These are phyloP conservation scores for Claviceps africana DNA, from an alignment of 2,329 filamentous ascomycete genomes.

Conservation along the genomic window DNA sequence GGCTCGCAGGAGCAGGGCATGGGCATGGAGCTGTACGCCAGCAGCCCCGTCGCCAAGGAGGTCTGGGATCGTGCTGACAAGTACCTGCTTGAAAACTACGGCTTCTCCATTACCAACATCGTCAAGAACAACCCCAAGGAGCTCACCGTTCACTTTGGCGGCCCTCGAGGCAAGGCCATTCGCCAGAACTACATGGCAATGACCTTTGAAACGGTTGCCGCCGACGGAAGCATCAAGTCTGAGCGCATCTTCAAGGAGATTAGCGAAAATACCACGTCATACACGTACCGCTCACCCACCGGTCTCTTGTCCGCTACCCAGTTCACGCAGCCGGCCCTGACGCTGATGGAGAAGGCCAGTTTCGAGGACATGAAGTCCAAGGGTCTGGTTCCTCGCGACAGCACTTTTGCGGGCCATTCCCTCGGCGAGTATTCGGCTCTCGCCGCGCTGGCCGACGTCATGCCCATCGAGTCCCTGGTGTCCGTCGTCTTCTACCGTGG, in stretches of 20 bases:
- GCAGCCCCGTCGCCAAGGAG: slow-evolving; percentile 85
- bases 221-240: slow-evolving; percentile 87
- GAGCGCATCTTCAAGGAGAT: slow-evolving; percentile 99
- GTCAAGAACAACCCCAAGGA: slow-evolving; percentile 99
- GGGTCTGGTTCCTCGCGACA: slow-evolving; percentile 88
- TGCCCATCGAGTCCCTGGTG: slow-evolving; percentile 98
- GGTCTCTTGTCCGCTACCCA: slow-evolving; percentile 93
- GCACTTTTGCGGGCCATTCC: slow-evolving; percentile 94
- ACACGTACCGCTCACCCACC: slow-evolving; percentile 92
- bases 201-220: slow-evolving; percentile 95
- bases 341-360: slow-evolving; percentile 98
- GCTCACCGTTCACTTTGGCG: slow-evolving; percentile 95
- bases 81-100: slow-evolving; percentile 97
- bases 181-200: slow-evolving; percentile 99
- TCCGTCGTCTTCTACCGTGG: slow-evolving; percentile 99
- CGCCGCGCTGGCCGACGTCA: slow-evolving; percentile 89
- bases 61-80: slow-evolving; percentile 97
- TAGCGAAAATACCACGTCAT: slow-evolving; percentile 79
- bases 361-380: slow-evolving; percentile 99
- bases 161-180: slow-evolving; percentile 90
- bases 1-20: slow-evolving; percentile 98
- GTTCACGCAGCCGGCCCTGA: slow-evolving; percentile 94
- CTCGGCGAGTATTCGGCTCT: slow-evolving; percentile 96
- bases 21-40: slow-evolving; percentile 97
- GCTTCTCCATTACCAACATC: slow-evolving; percentile 95